Evolutionary conservation across 2,329 filamentous ascomycete species (phyloP).

Genomic region (Colletotrichum truncatum): DNA sequence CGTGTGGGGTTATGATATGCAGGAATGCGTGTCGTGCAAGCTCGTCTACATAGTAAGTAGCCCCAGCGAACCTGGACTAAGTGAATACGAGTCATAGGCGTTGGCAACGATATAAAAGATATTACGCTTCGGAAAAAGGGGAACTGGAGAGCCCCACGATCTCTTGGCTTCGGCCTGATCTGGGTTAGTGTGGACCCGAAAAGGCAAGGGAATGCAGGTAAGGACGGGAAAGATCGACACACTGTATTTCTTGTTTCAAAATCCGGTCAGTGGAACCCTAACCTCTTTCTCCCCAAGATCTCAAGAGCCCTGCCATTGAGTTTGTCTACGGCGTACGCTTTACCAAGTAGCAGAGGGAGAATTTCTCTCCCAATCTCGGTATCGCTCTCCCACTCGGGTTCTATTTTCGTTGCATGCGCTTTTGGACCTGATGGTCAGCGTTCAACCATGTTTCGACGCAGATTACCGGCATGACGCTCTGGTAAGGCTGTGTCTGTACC

Average conservation of each 20-base stretch:
- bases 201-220: neutral
- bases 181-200: neutral
- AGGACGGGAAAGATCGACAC: constrained; percentile 13
- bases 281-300: neutral
- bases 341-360: neutral
- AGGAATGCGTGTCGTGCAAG: neutral
- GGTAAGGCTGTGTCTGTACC: constrained; percentile 9
- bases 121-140: constrained; percentile 15
- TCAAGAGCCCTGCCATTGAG: neutral
- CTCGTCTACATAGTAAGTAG: too few relatives aligned
- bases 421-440: neutral
- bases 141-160: constrained; percentile 4
- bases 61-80: neutral
- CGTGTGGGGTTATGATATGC: neutral
- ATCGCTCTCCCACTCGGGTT: neutral
- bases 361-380: neutral
- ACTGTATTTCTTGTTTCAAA: constrained; percentile 19
- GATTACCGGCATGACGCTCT: constrained; percentile 12
- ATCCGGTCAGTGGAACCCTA: constrained; percentile 6
- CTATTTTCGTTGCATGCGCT: neutral
- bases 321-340: too few relatives aligned
- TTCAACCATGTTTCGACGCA: constrained; percentile 10
- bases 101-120: constrained; percentile 13
- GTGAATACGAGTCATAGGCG: constrained; percentile 20
- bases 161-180: neutral